These are phyloP conservation scores for Lecanosticta acicola DNA, from an alignment of 2,329 filamentous ascomycete species.

Conservation along the genomic window DNA sequence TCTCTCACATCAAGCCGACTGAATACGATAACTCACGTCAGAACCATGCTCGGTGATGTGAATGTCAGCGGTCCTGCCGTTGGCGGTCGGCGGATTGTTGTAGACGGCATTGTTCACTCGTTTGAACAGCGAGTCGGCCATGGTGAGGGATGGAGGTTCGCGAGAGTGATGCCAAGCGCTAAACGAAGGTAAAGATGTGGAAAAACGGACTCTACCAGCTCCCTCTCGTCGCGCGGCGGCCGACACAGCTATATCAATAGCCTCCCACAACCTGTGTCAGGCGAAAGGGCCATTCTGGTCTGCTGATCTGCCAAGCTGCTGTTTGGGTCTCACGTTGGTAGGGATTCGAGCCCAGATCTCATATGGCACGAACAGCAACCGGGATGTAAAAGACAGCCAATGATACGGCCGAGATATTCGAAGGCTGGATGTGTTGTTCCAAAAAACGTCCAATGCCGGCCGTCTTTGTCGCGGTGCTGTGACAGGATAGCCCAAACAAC, in stretches of 20 bases:
- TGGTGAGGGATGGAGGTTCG: not conserved
- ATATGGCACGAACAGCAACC: not conserved
- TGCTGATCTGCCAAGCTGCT: not conserved
- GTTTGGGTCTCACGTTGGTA: constrained; percentile 1
- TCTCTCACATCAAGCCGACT: too few species aligned
- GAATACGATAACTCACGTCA: constrained; percentile 6
- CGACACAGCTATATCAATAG: not conserved
- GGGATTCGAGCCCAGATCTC: not conserved
- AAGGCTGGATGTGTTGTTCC: not conserved
- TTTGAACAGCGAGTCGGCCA: not conserved
- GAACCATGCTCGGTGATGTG: constrained; percentile 12
- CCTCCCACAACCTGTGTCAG: not conserved
- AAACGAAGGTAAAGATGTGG: not conserved
- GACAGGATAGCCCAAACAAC: not conserved
- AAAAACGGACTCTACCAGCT: not conserved
- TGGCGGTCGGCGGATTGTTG: constrained; percentile 13
- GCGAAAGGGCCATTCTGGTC: not conserved
- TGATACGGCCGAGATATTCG: not conserved
- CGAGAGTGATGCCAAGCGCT: too few species aligned
- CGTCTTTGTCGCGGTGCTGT: not conserved
- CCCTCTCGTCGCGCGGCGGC: not conserved
- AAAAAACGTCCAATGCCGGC: not conserved
- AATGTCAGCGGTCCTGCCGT: constrained; percentile 12
- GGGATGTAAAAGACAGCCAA: not conserved
- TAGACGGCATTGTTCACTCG: constrained; percentile 8